These are phyloP conservation scores for Zizania palustris DNA, from an alignment of 202 grass and related monocot species.

Conservation along the genomic window DNA sequence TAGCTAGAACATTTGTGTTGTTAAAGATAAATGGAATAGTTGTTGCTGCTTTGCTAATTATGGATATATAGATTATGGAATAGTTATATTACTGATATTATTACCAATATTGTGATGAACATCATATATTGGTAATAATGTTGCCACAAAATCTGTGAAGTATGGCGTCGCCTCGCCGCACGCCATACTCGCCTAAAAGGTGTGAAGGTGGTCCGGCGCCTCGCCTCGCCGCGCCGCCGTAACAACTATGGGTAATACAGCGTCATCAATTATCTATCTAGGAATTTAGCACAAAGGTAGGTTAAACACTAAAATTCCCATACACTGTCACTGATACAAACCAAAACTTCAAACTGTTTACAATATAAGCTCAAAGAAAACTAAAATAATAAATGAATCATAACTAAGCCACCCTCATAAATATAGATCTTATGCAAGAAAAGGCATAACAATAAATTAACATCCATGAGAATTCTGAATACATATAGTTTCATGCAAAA, in stretches of 20 bases:
- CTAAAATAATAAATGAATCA: background rate
- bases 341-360: constrained; percentile 12
- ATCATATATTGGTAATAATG: too few relatives aligned
- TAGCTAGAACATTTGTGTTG: too few relatives aligned
- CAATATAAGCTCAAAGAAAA: constrained; percentile 1
- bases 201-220: too few relatives aligned
- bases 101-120: too few relatives aligned
- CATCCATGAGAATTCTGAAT: constrained; percentile 24
- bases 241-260: background rate
- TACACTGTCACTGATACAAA: background rate
- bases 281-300: background rate
- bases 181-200: too few relatives aligned
- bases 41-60: too few relatives aligned
- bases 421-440: background rate
- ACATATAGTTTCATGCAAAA: constrained; percentile 2
- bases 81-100: too few relatives aligned
- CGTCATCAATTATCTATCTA: background rate
- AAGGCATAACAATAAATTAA: constrained; percentile 26
- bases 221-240: too few relatives aligned
- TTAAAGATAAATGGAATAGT: too few relatives aligned
- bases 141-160: too few relatives aligned
- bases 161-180: too few relatives aligned
- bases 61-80: too few relatives aligned
- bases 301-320: constrained; percentile 6
- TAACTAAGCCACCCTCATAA: constrained; percentile 7